A percentile compares a stretch with the other conserved stretches of the same genome.
Evolutionary conservation across 1,139 yeast species (phyloP).

Genomic region (Magnusiomyces ingens): DNA sequence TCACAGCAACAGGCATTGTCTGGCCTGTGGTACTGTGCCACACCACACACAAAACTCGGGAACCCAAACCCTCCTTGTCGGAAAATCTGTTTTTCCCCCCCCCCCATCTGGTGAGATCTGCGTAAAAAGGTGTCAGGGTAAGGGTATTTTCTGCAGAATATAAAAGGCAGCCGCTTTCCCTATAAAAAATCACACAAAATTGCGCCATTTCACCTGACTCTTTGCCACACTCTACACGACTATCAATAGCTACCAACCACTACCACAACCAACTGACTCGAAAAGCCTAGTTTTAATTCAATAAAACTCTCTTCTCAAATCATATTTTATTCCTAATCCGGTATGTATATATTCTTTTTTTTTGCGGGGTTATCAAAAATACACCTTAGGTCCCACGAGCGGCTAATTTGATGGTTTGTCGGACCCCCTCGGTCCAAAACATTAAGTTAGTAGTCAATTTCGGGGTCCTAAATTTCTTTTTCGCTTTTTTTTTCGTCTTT

Average conservation of each 20-base stretch:
- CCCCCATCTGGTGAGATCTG: neutral
- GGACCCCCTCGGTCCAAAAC: too few relatives aligned
- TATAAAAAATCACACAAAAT: neutral
- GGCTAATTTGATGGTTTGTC: too few relatives aligned
- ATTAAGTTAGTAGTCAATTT: too few relatives aligned
- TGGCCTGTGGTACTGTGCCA: neutral
- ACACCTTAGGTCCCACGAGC: too few relatives aligned
- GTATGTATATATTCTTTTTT: too few relatives aligned
- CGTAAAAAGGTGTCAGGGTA: neutral
- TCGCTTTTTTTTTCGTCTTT: too few relatives aligned
- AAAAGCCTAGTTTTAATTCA: neutral
- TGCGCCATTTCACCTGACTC: constrained; percentile 4
- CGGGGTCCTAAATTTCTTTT: too few relatives aligned
- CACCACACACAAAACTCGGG: neutral
- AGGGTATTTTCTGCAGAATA: neutral
- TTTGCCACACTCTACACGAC: neutral
- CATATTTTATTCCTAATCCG: neutral
- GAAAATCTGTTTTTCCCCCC: too few relatives aligned
- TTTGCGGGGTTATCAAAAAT: too few relatives aligned
- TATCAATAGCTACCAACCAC: neutral
- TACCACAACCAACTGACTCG: neutral
- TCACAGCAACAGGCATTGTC: too few relatives aligned
- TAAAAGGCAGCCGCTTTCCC: neutral
- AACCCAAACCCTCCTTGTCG: neutral
- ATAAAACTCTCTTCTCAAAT: neutral